Base-by-base conservation (phyloP, 306 rosid species). In the Rosa lucieae region DNA sequence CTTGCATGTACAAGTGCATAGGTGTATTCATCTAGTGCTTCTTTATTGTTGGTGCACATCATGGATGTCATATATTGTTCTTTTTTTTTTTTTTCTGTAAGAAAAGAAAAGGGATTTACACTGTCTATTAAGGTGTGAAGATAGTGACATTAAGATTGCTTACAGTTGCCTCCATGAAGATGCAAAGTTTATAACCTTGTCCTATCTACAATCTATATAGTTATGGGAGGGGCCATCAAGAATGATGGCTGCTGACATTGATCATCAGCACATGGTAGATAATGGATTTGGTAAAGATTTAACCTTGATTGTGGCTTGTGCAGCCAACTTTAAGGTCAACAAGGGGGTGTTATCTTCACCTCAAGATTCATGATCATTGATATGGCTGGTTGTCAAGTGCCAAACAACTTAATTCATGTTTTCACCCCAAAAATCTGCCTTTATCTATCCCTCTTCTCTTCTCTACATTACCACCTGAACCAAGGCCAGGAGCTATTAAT, bases 241-340 rank as follows among this genome's bases (percentile, higher is more conserved):
- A 40, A 20, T 76, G 73, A 49, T n/a, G 6, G 73, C 20, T 55
- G 42, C 68, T 18, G 47, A n/a, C 65, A 74, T 42, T 56, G n/a
- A 20, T 37, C 37, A 73, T 20, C 63, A 72, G 59, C 29, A 52
- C 35, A 53, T 68, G 44, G 14, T 40, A 74, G 65, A 73, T n/a
- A 32, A 5, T 55, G 51, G 56, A 59, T 52, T 39, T 10, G 7
- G 20, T 21, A 55, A 11, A 65, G 10, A 49, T 10, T 18, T 18
- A 65, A 63, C 72, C 26, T 21, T 77, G 39, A 70, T 56, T 70
- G 18, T 46, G 56, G 70, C 32, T 47, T 76, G 18, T 26, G 56
- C 37, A 29, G 62, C 42, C 6, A 49, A 49, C 21, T 26, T 4
- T 20, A 12, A 35, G 3, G 77, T 73, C 43, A 37, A 46, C 62